Percentiles rank a stretch among this genome's conserved stretches.
These are phyloP conservation scores for Penicillium cosmopolitanum DNA, from an alignment of 495 filamentous ascomycete species.

Conservation along the genomic window DNA sequence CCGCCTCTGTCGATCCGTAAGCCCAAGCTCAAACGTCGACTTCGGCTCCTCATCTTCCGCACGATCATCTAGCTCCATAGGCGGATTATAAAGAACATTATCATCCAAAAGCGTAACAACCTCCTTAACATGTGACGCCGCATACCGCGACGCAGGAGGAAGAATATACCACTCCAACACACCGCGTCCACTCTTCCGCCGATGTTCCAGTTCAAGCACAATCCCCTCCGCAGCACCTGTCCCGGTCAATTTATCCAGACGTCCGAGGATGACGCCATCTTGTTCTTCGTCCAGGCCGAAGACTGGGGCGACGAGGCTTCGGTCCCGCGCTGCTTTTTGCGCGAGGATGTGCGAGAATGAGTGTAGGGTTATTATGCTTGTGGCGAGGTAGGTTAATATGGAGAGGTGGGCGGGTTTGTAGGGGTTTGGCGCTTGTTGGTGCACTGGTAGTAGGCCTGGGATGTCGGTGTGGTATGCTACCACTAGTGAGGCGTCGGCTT, in stretches of 20 bases:
- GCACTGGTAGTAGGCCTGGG: constrained; percentile 55
- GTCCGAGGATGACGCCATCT: constrained; percentile 73
- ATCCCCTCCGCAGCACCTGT: constrained; percentile 56
- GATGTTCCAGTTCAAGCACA: constrained; percentile 83
- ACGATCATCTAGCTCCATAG: constrained; percentile 36
- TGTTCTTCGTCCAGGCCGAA: constrained; percentile 76
- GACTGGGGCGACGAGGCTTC: constrained; percentile 68
- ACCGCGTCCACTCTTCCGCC: constrained; percentile 76
- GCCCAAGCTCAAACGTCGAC: constrained; percentile 78
- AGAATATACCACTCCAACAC: constrained; percentile 80
- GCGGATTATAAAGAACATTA: constrained; percentile 67
- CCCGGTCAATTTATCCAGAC: constrained; percentile 45
- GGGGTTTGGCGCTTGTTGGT: constrained; percentile 43
- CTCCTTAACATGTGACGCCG: constrained; percentile 43
- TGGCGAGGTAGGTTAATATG: constrained; percentile 65
- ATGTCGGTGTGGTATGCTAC: constrained; percentile 52
- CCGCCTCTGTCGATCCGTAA: constrained; percentile 86
- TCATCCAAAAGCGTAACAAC: constrained; percentile 75
- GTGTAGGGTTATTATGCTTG: constrained; percentile 64
- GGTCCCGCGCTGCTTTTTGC: constrained; percentile 66
- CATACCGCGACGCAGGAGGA: constrained; percentile 44
- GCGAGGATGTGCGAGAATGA: constrained; percentile 72
- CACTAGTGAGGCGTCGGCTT: constrained; percentile 45
- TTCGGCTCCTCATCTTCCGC: constrained; percentile 55
- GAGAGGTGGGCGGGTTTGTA: constrained; percentile 71